Conservation (phyloP, 116 monocot species). For the Posidonia oceanica region DNA sequence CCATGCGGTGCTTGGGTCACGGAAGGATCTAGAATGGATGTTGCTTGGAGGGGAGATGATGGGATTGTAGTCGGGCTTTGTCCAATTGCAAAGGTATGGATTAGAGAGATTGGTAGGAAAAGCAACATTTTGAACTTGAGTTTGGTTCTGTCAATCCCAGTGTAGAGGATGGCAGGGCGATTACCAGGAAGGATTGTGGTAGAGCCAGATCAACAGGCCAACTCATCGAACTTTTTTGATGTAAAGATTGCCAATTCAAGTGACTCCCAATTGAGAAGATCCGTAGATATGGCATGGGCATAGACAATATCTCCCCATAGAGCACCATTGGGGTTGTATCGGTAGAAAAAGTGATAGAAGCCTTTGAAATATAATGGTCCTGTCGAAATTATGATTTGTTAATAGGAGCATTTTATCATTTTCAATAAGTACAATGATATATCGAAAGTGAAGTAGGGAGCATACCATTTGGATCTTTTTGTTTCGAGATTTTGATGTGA, state of each 20-base stretch:
- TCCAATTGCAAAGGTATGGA: slow-evolving; percentile 21
- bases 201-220: slow-evolving; percentile 60
- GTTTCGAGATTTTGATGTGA: too few species aligned
- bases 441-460: too few species aligned
- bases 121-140: slow-evolving; percentile 32
- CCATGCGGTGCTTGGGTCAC: slow-evolving; percentile 33
- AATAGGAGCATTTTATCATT: too few species aligned
- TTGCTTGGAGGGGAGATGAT: slow-evolving; percentile 8
- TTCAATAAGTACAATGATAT: too few species aligned
- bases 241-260: slow-evolving; percentile 26
- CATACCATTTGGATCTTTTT: background rate
- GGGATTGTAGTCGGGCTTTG: slow-evolving; percentile 31
- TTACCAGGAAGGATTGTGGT: slow-evolving; percentile 35
- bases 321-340: too few species aligned
- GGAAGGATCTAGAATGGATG: slow-evolving; percentile 13
- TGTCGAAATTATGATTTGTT: too few species aligned
- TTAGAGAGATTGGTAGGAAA: slow-evolving; percentile 23
- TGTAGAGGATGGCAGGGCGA: slow-evolving; percentile 30
- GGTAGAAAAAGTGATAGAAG: too few species aligned
- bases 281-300: background rate
- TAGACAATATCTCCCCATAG: too few species aligned
- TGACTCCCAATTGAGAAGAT: slow-evolving; percentile 29
- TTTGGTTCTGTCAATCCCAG: slow-evolving; percentile 14
- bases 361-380: too few species aligned
- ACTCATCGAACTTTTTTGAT: slow-evolving; percentile 30